Percentiles rank a stretch among this genome's conserved stretches.
Conservation (phyloP, 2,329 filamentous ascomycete genomes). For the Lasiodiplodia gonubiensis region DNA sequence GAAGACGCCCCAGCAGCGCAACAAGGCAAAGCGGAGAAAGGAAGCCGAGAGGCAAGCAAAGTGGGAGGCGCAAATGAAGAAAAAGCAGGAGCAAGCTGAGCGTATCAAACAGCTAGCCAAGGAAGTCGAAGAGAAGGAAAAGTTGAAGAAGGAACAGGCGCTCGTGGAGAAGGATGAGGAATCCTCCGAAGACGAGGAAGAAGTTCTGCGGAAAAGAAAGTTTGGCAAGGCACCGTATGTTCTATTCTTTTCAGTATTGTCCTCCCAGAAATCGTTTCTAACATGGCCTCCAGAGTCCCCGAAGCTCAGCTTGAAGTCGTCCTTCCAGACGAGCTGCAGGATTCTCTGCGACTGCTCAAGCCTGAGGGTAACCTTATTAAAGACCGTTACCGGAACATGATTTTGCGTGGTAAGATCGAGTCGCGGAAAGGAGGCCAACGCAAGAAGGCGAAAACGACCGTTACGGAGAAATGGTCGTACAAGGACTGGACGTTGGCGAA, state of each 20-base stretch:
- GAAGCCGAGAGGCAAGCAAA: constrained; percentile 79
- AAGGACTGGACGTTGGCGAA: constrained; percentile 79
- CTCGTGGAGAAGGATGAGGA: constrained; percentile 38
- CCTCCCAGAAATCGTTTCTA: not conserved
- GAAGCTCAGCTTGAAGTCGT: constrained; percentile 64
- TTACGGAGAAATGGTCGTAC: constrained; percentile 96
- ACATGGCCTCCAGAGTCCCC: constrained; percentile 61
- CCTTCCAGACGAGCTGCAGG: constrained; percentile 57
- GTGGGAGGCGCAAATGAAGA: constrained; percentile 77
- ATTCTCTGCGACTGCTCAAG: constrained; percentile 63
- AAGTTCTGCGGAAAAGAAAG: constrained; percentile 68
- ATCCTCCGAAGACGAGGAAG: constrained; percentile 46
- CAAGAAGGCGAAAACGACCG: constrained; percentile 79
- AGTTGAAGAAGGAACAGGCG: constrained; percentile 40
- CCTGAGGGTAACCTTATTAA: constrained; percentile 95
- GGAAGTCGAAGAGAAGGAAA: constrained; percentile 66
- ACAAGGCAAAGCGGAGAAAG: constrained; percentile 86
- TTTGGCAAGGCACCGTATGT: constrained; percentile 68
- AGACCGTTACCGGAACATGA: constrained; percentile 86
- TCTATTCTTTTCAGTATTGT: not conserved
- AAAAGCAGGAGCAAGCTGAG: constrained; percentile 72
- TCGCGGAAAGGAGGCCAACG: constrained; percentile 77
- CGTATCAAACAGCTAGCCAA: constrained; percentile 73
- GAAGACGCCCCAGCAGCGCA: constrained; percentile 85
- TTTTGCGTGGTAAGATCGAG: constrained; percentile 90